A percentile compares a stretch with the other conserved stretches of the same genome.
These are phyloP conservation scores for Takashimella koratensis DNA, from an alignment of 1,284 basidiomycete genomes.

Conservation along the genomic window DNA sequence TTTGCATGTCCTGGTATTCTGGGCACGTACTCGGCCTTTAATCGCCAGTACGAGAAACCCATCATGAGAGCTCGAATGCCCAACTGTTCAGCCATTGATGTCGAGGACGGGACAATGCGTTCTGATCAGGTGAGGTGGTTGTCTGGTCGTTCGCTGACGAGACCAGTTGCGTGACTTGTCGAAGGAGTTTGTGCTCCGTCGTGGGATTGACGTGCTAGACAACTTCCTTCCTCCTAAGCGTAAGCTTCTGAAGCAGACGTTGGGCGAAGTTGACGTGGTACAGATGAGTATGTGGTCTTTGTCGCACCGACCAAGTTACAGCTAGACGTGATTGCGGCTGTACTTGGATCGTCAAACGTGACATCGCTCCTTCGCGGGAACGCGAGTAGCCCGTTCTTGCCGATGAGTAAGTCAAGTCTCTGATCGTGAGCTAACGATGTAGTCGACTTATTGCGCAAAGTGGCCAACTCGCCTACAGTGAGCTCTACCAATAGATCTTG, in stretches of 20 bases:
- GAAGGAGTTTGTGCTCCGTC: conserved; percentile 81
- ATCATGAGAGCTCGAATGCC: conserved; percentile 84
- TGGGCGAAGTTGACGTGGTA: not conserved
- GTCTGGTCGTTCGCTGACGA: too few relatives aligned
- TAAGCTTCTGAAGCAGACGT: conserved; percentile 48
- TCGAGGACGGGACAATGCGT: conserved; percentile 69
- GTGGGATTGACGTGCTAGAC: conserved; percentile 75
- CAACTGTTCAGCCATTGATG: conserved; percentile 65
- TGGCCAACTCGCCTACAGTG: conserved; percentile 84
- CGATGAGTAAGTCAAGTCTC: conserved; percentile 59
- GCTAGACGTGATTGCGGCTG: conserved; percentile 69
- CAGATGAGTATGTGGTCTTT: conserved; percentile 93
- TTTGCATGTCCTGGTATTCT: conserved; percentile 91
- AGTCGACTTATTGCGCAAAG: conserved; percentile 65
- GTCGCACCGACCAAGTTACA: conserved; percentile 79
- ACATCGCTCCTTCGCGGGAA: conserved; percentile 61
- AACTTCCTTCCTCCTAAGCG: conserved; percentile 88
- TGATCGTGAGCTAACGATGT: not conserved
- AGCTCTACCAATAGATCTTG: conserved; percentile 7
- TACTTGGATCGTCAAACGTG: conserved; percentile 57
- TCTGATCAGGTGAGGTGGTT: conserved; percentile 61
- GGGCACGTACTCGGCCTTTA: conserved; percentile 64
- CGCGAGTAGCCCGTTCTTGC: conserved; percentile 76
- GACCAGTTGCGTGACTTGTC: conserved; percentile 69
- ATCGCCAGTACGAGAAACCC: conserved; percentile 78